phyloP scores from a whole-genome alignment of 805 yeast genomes.

The Saccharomycopsis javanensis region DNA sequence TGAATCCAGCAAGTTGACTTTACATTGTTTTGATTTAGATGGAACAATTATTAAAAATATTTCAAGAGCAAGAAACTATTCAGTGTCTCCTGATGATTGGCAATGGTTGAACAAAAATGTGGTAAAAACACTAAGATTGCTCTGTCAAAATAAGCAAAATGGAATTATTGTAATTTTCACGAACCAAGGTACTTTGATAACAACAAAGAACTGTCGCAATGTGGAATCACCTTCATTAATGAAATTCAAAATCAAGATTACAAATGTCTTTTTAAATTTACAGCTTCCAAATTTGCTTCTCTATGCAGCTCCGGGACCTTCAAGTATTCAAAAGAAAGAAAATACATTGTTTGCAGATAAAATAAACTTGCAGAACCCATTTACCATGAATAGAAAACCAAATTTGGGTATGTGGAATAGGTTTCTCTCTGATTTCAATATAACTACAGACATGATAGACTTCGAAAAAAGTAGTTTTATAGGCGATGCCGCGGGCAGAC shows the following conservation, averaged over 20 bases:
- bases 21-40: slow-evolving; percentile 62
- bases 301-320: slow-evolving; percentile 56
- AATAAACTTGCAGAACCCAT: slow-evolving; percentile 18
- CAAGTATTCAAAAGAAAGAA: slow-evolving; percentile 26
- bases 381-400: slow-evolving; percentile 57
- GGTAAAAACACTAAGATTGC: slow-evolving; percentile 19
- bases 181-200: slow-evolving; percentile 70
- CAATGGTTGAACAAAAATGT: slow-evolving; percentile 39
- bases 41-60: slow-evolving; percentile 63
- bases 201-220: slow-evolving; percentile 22
- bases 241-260: slow-evolving; percentile 35
- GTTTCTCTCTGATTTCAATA: slow-evolving; percentile 33
- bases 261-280: slow-evolving; percentile 29
- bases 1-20: background rate
- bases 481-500: slow-evolving; percentile 28
- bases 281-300: slow-evolving; percentile 20
- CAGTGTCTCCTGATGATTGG: slow-evolving; percentile 67
- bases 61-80: slow-evolving; percentile 45
- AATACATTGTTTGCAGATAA: background rate
- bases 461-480: slow-evolving; percentile 47
- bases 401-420: slow-evolving; percentile 65
- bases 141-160: slow-evolving; percentile 1
- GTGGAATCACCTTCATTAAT: slow-evolving; percentile 23
- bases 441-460: slow-evolving; percentile 28
- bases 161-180: slow-evolving; percentile 61